Evolutionary conservation across 352 stramenopile species (phyloP).

Genomic region (Phytopythium ostracodes): DNA sequence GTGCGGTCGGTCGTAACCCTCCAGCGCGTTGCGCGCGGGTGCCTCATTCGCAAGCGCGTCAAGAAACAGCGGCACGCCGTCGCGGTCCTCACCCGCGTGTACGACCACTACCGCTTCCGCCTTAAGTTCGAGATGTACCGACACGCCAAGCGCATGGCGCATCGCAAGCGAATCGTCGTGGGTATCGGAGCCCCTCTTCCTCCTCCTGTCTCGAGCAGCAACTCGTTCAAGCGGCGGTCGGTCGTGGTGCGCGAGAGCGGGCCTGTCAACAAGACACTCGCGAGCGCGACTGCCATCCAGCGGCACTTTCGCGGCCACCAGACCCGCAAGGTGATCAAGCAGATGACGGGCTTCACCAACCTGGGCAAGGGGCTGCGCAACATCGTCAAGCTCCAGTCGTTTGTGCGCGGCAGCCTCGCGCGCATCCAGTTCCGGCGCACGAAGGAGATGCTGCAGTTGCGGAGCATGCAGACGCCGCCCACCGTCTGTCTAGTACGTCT

Average conservation of each 20-base stretch:
- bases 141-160: slow-evolving; percentile 1
- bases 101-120: slow-evolving; percentile 16
- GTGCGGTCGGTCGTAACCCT: slow-evolving; percentile 23
- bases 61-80: slow-evolving; percentile 7
- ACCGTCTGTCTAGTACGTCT: slow-evolving; percentile 26
- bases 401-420: slow-evolving; percentile 37
- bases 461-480: slow-evolving; percentile 9
- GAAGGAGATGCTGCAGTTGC: slow-evolving; percentile 16
- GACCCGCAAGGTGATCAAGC: slow-evolving; percentile 16
- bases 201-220: neutral
- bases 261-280: slow-evolving; percentile 2
- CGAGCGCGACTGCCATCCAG: slow-evolving; percentile 37
- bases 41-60: slow-evolving; percentile 6
- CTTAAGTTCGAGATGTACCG: slow-evolving; percentile 2
- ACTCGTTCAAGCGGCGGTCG: slow-evolving; percentile 3
- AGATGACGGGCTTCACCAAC: slow-evolving; percentile 12
- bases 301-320: slow-evolving; percentile 33
- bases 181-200: neutral
- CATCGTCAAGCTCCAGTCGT: slow-evolving; percentile 47
- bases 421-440: slow-evolving; percentile 21
- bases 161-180: neutral
- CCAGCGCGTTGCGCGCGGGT: slow-evolving; percentile 17
- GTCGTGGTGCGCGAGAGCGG: neutral
- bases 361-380: slow-evolving; percentile 23
- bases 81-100: slow-evolving; percentile 11